These are phyloP conservation scores for Trichothecium sympodiale DNA, from an alignment of 2,329 filamentous ascomycete genomes.

Conservation along the genomic window DNA sequence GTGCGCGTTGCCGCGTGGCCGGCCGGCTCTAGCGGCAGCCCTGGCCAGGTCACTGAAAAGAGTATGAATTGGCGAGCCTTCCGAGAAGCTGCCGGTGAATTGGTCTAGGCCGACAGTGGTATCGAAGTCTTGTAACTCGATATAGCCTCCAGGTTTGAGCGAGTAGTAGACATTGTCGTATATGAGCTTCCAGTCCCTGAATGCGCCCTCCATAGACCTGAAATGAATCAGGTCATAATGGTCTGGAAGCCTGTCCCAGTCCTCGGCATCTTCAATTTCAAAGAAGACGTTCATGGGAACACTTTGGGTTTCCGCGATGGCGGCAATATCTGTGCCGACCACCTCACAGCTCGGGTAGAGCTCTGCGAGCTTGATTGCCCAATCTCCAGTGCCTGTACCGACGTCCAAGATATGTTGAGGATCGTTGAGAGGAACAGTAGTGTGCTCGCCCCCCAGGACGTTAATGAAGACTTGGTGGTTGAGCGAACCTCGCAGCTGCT, in stretches of 20 bases:
- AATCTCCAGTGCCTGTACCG: slow-evolving; percentile 46
- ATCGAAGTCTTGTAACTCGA: slow-evolving; percentile 45
- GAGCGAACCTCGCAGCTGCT: slow-evolving; percentile 51
- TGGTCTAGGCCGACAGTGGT: slow-evolving; percentile 23
- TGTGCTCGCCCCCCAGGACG: slow-evolving; percentile 32
- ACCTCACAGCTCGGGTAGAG: slow-evolving; percentile 42
- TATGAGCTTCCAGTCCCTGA: slow-evolving; percentile 43
- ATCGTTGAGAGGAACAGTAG: slow-evolving; percentile 27
- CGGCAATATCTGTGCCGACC: slow-evolving; percentile 47
- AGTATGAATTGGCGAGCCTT: slow-evolving; percentile 31
- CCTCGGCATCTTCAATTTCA: slow-evolving; percentile 49
- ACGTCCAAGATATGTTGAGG: slow-evolving; percentile 40
- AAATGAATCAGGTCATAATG: slow-evolving; percentile 46
- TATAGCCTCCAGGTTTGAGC: slow-evolving; percentile 45
- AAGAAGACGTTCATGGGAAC: slow-evolving; percentile 49
- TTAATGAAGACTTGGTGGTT: slow-evolving; percentile 52
- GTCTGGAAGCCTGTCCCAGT: slow-evolving; percentile 43
- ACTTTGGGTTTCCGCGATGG: slow-evolving; percentile 41
- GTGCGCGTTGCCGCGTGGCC: slow-evolving; percentile 32
- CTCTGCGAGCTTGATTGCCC: slow-evolving; percentile 42
- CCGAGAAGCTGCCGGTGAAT: slow-evolving; percentile 26
- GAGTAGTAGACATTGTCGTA: slow-evolving; percentile 41
- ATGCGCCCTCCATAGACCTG: slow-evolving; percentile 43
- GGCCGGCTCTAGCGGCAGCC: slow-evolving; percentile 32
- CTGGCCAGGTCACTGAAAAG: slow-evolving; percentile 28